These are phyloP conservation scores for Plantago major DNA, from an alignment of 257 asterid species.

Conservation along the genomic window DNA sequence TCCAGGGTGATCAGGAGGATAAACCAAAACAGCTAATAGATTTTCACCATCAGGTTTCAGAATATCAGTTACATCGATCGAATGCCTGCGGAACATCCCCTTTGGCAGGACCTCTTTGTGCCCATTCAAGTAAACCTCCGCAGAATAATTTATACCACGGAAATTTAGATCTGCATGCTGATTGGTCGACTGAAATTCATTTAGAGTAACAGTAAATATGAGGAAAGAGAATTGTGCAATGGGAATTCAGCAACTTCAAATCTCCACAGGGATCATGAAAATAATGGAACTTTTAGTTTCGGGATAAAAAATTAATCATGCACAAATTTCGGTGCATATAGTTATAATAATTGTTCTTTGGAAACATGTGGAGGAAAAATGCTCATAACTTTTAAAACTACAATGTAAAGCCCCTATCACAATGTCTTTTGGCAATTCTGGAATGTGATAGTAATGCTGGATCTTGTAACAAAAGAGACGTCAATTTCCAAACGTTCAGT, in stretches of 20 bases:
- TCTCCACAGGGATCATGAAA: background rate
- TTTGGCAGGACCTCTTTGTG: conserved; percentile 78
- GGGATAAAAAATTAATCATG: background rate
- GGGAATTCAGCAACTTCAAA: conserved; percentile 10
- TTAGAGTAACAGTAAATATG: conserved; percentile 26
- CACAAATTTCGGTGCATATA: background rate
- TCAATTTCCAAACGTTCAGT: too few species aligned
- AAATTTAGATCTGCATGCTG: conserved; percentile 73
- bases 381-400: background rate
- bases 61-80: conserved; percentile 59
- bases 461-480: too few species aligned
- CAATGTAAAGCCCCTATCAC: too few species aligned
- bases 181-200: conserved; percentile 49
- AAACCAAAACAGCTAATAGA: conserved; percentile 78
- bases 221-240: conserved; percentile 8
- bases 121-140: conserved; percentile 84
- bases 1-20: conserved; percentile 99
- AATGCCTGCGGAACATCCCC: conserved; percentile 98
- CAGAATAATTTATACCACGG: conserved; percentile 91
- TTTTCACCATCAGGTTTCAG: conserved; percentile 65
- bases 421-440: too few species aligned
- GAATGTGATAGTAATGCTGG: too few species aligned
- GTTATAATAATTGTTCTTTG: background rate
- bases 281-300: background rate
- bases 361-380: background rate